Percentiles rank a stretch among this genome's conserved stretches.
phyloP scores from a whole-genome alignment of 495 filamentous ascomycete genomes.

The Podospora bellae-mahoneyi region DNA sequence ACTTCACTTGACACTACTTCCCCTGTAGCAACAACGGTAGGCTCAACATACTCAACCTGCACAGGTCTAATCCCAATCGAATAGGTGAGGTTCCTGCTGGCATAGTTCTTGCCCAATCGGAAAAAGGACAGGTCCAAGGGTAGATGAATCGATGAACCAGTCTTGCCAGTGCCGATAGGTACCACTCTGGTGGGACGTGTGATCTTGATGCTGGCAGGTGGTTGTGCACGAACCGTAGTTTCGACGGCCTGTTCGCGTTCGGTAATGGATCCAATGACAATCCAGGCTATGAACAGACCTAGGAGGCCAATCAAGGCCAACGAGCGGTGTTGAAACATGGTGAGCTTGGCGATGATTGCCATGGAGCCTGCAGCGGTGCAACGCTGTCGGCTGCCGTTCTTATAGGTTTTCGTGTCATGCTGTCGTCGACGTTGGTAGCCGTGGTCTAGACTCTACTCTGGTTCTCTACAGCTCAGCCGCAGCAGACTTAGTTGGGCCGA shows the following conservation, averaged over 20 bases:
- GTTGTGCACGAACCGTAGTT: not conserved
- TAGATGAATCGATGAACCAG: not conserved
- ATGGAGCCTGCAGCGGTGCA: not conserved
- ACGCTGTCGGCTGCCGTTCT: not conserved
- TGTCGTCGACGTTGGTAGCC: not conserved
- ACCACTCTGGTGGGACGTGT: not conserved
- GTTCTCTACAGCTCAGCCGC: not conserved
- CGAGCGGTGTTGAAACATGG: not conserved
- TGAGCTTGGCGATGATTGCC: not conserved
- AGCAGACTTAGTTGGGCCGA: not conserved
- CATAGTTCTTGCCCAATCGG: not conserved
- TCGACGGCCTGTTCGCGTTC: not conserved
- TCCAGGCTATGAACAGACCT: not conserved
- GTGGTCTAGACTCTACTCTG: not conserved
- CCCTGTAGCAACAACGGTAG: not conserved
- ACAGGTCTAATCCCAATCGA: not conserved
- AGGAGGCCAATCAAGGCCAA: slow-evolving; percentile 6
- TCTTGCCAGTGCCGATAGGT: not conserved
- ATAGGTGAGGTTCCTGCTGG: not conserved
- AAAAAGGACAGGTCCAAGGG: not conserved
- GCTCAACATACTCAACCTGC: not conserved
- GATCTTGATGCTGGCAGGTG: not conserved
- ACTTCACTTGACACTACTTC: not conserved
- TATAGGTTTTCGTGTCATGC: not conserved
- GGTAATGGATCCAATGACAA: not conserved